Evolutionary conservation across 176 grass and related monocot genomes (phyloP).

Genomic region (Carex littledalei): DNA sequence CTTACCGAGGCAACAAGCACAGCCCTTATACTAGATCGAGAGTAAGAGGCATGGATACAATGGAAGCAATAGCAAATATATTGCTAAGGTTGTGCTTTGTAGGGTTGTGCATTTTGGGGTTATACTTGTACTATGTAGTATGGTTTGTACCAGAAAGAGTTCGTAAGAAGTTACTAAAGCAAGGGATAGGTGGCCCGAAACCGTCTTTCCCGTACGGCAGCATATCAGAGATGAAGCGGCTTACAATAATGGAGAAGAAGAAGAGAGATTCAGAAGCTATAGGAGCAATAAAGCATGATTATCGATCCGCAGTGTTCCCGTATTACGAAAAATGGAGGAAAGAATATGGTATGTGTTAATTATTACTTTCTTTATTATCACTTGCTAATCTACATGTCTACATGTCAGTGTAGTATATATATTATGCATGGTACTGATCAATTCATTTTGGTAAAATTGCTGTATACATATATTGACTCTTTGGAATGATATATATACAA

Average conservation of each 20-base stretch:
- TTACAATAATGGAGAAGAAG: constrained; percentile 21
- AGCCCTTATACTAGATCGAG: background rate
- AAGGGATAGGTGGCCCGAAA: constrained; percentile 59
- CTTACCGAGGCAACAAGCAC: background rate
- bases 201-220: constrained; percentile 80
- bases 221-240: constrained; percentile 60
- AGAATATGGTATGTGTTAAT: constrained; percentile 49
- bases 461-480: no score
- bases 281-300: constrained; percentile 58
- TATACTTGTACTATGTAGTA: constrained; percentile 60
- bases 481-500: background rate
- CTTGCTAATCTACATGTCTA: background rate
- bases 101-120: constrained; percentile 45
- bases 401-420: background rate
- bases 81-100: constrained; percentile 39
- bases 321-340: constrained; percentile 93
- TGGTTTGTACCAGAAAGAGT: constrained; percentile 59
- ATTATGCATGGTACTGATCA: background rate
- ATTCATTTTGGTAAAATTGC: background rate
- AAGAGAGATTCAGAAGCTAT: background rate
- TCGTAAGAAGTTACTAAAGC: constrained; percentile 44
- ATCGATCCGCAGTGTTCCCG: constrained; percentile 63
- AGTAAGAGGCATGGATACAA: background rate
- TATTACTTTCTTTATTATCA: background rate
- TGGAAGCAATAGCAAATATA: constrained; percentile 28